phyloP scores from a whole-genome alignment of 2,329 filamentous ascomycete genomes.

The Cladosporium sp. region DNA sequence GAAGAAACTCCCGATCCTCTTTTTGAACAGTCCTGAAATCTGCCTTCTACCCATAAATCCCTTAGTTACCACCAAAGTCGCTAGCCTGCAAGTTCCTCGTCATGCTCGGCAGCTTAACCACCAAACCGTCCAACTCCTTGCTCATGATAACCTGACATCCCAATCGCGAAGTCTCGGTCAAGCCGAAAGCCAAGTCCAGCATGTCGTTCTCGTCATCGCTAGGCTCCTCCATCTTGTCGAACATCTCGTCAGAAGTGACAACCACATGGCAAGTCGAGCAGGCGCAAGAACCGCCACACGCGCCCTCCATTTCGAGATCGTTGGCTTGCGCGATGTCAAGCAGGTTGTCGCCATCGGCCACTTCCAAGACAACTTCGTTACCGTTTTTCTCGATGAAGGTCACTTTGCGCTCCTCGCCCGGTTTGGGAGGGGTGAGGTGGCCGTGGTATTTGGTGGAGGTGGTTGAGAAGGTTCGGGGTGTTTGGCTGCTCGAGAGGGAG shows the following conservation, averaged over 20 bases:
- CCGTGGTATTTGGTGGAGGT: slow-evolving; percentile 62
- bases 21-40: too few species aligned
- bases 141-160: slow-evolving; percentile 92
- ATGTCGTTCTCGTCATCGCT: slow-evolving; percentile 66
- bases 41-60: too few species aligned
- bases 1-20: too few species aligned
- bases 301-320: slow-evolving; percentile 96
- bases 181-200: slow-evolving; percentile 82
- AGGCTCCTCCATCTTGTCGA: slow-evolving; percentile 40
- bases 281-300: slow-evolving; percentile 89
- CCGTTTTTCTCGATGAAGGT: slow-evolving; percentile 94
- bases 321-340: slow-evolving; percentile 92
- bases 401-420: slow-evolving; percentile 85
- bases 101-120: slow-evolving; percentile 83
- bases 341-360: slow-evolving; percentile 83
- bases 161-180: slow-evolving; percentile 78
- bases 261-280: slow-evolving; percentile 93
- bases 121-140: slow-evolving; percentile 80
- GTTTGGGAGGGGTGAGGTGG: slow-evolving; percentile 76
- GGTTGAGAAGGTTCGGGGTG: slow-evolving; percentile 54
- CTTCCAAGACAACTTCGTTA: slow-evolving; percentile 68
- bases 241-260: slow-evolving; percentile 63
- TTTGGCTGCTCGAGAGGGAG: slow-evolving; percentile 27
- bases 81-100: slow-evolving; percentile 93
- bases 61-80: slow-evolving; percentile 60